Evolutionary conservation across 2,329 filamentous ascomycete species (phyloP).

Genomic region (Fusarium papillatum): DNA sequence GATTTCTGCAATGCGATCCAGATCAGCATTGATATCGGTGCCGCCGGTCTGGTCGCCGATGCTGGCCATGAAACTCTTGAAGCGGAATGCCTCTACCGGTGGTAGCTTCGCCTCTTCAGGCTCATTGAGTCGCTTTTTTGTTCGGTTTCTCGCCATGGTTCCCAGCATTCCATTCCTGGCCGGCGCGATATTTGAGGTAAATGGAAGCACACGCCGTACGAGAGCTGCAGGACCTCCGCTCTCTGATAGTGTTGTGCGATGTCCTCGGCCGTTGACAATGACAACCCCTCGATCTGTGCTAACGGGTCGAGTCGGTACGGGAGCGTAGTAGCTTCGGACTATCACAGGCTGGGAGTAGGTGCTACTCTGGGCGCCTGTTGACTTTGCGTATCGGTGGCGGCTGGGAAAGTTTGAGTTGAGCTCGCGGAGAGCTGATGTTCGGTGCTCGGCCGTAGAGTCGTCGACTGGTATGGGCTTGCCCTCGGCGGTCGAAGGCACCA

Average conservation of each 20-base stretch:
- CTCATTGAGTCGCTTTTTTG: conserved; percentile 51
- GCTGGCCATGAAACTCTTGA: conserved; percentile 74
- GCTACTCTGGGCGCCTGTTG: conserved; percentile 67
- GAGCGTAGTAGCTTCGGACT: conserved; percentile 73
- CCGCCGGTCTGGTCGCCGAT: conserved; percentile 59
- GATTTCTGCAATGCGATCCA: conserved; percentile 77
- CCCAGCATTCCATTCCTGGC: conserved; percentile 56
- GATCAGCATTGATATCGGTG: conserved; percentile 67
- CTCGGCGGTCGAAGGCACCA: conserved; percentile 67
- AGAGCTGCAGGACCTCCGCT: conserved; percentile 46
- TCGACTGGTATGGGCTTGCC: conserved; percentile 69
- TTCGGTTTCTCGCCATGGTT: conserved; percentile 58
- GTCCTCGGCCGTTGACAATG: conserved; percentile 45
- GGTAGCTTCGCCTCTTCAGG: conserved; percentile 64
- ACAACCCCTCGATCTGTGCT: conserved; percentile 48
- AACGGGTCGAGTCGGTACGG: conserved; percentile 49
- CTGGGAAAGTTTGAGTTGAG: conserved; percentile 71
- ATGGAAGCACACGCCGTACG: conserved; percentile 48
- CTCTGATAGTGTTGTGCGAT: conserved; percentile 44
- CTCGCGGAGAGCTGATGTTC: conserved; percentile 72
- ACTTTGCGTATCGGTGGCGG: conserved; percentile 69
- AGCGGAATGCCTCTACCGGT: conserved; percentile 73
- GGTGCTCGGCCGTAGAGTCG: conserved; percentile 66
- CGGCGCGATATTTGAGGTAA: conserved; percentile 47
- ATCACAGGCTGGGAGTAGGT: conserved; percentile 77